Evolutionary conservation across 768 basidiomycete species (phyloP), one percentile per base, ranked within the genome.

Genomic region (Panaeolus papilionaceus): DNA sequence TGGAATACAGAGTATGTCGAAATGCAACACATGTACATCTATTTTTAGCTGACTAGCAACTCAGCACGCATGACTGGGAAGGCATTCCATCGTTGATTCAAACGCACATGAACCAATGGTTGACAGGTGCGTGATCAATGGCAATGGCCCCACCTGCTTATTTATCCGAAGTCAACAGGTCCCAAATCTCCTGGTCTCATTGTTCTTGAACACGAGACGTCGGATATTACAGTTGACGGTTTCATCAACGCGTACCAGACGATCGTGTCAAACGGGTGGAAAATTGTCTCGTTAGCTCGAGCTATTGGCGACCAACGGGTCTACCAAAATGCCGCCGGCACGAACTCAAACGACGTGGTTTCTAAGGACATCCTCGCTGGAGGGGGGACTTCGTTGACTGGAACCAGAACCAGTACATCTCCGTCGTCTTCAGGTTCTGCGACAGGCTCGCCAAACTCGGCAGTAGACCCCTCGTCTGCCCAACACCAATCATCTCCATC

Each of bases 1-100:
- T 98, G 96, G 96, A 96, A 97, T 78, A 86, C 89, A 67, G 96
- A 96, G 92, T 93, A 79, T 64, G 86, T 62, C 12, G n/a, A 62
- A 1, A 6, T 28, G 54, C 16, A 58, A 33, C 14, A 61, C 61
- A 9, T 63, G 7, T 39, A 44, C n/a, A 37, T 63, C 64, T 58
- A 11, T 61, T 61, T 20, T 45, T 40, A 16, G 54, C 28, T 58
- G 14, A 58, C 16, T 28, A 37, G 8, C 54, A 14, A 4, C 10
- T 7, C 73, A 93, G 92, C 74, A 89, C 94, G 14, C 76, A 80
- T 28, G 95, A 96, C 76, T 96, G 94, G 95, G 85, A 84, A 61
- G 87, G 86, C 0, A 89, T 86, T 2, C 69, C 77, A 18, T 72
- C 83, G 8, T 74, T 74, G 20, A 84, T 95, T 70, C 78, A 83